Base-by-base conservation (phyloP, 169 alveolate species). In the Plasmodium adleri region DNA sequence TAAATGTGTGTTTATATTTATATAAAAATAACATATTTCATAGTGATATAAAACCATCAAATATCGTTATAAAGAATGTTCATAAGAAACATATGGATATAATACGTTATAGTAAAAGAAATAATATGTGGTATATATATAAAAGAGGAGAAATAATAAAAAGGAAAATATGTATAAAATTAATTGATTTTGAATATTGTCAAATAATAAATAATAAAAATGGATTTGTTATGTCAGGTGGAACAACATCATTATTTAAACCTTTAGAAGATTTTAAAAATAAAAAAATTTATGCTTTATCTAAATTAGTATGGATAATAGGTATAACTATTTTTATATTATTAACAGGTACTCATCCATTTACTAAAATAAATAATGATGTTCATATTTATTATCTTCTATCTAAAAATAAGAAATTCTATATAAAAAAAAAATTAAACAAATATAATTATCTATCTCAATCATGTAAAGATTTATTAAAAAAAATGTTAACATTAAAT, bases 1-100 rank as follows among this genome's bases (percentile, higher is more conserved):
- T 80, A 43, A 66, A 71, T 9, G 80, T 43, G 3, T 80, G 90
- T 24, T 26, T 67, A 8, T 80, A 52, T 47, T 60, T 80, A 28
- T 43, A 80, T 26, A 54, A 56, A 28, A 15, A 80, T 0, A 24
- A 54, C 0, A 54, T 80, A 54, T 80, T 20, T 47, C 90, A 80
- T 47, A 67, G 90, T 39, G 90, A 80, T 56, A 80, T 80, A 3
- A 80, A 80, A 54, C 90, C 90, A 52, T 80, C 90, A 28, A 80
- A 80, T n/a, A 80, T 80, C 0, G 80, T 80, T 26, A 58, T 56
- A 28, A 80, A 67, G 22, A 80, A 80, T 39, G 52, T 80, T 54
- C 52, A 47, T 9, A 80, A 80, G 62, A 67, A 80, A 67, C 50
- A 80, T 67, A 50, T 80, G 52, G 68, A 80, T 47, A 67, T 15